Conservation (phyloP, 768 basidiomycete species). For the Suillus subaureus region DNA sequence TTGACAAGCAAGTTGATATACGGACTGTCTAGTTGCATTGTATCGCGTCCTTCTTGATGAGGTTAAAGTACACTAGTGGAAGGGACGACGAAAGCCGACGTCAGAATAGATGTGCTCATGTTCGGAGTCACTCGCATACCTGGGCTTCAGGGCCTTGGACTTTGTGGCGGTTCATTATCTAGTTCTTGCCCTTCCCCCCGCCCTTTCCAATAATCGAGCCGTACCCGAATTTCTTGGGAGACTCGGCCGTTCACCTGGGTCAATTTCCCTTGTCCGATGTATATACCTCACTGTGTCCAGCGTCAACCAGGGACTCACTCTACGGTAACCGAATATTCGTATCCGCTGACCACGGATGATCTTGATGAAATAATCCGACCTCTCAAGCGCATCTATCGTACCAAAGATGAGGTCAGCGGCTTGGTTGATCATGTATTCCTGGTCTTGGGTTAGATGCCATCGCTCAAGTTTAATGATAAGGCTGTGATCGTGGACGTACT, state of each 20-base stretch:
- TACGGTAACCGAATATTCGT: conserved; percentile 87
- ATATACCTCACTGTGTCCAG: conserved; percentile 78
- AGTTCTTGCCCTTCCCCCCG: conserved; percentile 78
- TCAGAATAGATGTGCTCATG: conserved; percentile 37
- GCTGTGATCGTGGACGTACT: conserved; percentile 83
- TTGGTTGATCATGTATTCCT: conserved; percentile 88
- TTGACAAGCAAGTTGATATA: not conserved
- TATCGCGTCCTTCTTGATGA: conserved; percentile 36
- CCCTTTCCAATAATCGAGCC: conserved; percentile 84
- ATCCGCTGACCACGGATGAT: conserved; percentile 67
- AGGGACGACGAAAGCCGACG: conserved; percentile 36
- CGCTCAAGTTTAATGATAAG: conserved; percentile 61
- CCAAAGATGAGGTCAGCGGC: conserved; percentile 66
- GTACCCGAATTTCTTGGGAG: conserved; percentile 74
- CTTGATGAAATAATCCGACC: conserved; percentile 73
- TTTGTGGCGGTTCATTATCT: conserved; percentile 76
- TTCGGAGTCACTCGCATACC: conserved; percentile 57
- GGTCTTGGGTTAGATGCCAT: conserved; percentile 64
- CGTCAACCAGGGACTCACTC: conserved; percentile 84
- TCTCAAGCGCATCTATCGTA: conserved; percentile 78
- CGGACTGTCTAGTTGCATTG: not conserved
- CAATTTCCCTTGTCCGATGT: conserved; percentile 86
- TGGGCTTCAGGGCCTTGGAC: conserved; percentile 73
- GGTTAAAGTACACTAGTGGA: conserved; percentile 44
- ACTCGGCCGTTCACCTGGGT: conserved; percentile 69